These are phyloP conservation scores for Sungouiozyma ichnusensis DNA, from an alignment of 805 yeast genomes.

Conservation along the genomic window DNA sequence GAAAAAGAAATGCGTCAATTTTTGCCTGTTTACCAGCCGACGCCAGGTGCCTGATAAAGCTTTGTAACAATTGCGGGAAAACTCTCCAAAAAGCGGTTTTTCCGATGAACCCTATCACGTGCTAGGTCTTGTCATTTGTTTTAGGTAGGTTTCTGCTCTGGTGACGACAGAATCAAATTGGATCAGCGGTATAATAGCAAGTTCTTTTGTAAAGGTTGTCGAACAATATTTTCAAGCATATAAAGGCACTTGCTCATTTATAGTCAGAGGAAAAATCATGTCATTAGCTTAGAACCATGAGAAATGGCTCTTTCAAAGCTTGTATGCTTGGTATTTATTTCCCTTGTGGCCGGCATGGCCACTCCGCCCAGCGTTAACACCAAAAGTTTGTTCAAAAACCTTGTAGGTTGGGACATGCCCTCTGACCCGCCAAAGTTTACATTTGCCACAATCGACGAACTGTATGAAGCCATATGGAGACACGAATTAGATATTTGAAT, in stretches of 20 bases:
- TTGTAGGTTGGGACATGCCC: background rate
- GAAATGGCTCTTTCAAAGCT: background rate
- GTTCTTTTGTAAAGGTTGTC: background rate
- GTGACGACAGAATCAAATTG: background rate
- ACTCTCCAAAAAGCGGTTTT: background rate
- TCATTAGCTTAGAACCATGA: background rate
- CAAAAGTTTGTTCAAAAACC: background rate
- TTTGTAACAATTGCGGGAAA: no score
- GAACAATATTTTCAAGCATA: background rate
- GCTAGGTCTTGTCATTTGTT: constrained; percentile 12
- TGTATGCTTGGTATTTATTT: background rate
- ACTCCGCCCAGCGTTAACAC: background rate
- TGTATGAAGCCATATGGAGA: background rate
- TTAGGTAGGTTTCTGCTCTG: background rate
- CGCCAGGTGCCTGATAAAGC: background rate
- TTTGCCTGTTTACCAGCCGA: background rate
- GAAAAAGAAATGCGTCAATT: background rate
- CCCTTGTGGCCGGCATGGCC: background rate
- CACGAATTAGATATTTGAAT: background rate
- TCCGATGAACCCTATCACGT: constrained; percentile 3
- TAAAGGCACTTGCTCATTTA: no score
- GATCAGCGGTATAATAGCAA: background rate
- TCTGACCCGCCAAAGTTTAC: background rate
- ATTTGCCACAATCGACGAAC: background rate
- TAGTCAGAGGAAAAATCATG: no score